A percentile compares a stretch with the other conserved stretches of the same genome.
Evolutionary conservation across 2,329 filamentous ascomycete genomes (phyloP).

Genomic region (Aspergillus clavatus): DNA sequence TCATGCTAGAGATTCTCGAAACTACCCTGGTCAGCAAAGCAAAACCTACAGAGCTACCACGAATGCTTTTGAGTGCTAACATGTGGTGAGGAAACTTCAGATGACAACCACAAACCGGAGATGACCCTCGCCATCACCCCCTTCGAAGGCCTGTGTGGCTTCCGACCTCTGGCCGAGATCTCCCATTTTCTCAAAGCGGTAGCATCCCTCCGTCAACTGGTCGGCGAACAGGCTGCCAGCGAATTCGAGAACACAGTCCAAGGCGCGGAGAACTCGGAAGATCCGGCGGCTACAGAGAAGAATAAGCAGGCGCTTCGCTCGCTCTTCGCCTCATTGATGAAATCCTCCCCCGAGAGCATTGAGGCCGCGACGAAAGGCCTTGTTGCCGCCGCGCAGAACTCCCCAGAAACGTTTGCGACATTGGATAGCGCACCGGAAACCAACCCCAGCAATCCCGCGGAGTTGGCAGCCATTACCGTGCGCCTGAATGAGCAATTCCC

Average conservation of each 20-base stretch:
- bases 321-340: conserved; percentile 76
- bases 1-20: conserved; percentile 78
- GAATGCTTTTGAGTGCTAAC: too few relatives aligned
- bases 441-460: conserved; percentile 43
- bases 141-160: conserved; percentile 94
- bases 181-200: conserved; percentile 72
- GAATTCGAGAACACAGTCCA: conserved; percentile 54
- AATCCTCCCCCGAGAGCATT: conserved; percentile 63
- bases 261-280: conserved; percentile 51
- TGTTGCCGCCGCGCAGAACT: conserved; percentile 63
- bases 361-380: conserved; percentile 63
- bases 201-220: conserved; percentile 59
- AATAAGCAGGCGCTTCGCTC: conserved; percentile 77
- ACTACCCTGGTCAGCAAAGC: conserved; percentile 74
- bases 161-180: conserved; percentile 82
- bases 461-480: conserved; percentile 70
- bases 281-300: conserved; percentile 42
- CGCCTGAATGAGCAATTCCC: conserved; percentile 82
- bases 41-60: too few relatives aligned
- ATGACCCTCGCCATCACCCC: conserved; percentile 98
- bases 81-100: conserved; percentile 41
- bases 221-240: conserved; percentile 51
- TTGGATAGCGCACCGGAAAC: conserved; percentile 29
- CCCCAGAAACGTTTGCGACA: conserved; percentile 68
- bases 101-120: conserved; percentile 99